Evolutionary conservation across 2,329 filamentous ascomycete species (phyloP).

Genomic region (Cordyceps tenuipes): DNA sequence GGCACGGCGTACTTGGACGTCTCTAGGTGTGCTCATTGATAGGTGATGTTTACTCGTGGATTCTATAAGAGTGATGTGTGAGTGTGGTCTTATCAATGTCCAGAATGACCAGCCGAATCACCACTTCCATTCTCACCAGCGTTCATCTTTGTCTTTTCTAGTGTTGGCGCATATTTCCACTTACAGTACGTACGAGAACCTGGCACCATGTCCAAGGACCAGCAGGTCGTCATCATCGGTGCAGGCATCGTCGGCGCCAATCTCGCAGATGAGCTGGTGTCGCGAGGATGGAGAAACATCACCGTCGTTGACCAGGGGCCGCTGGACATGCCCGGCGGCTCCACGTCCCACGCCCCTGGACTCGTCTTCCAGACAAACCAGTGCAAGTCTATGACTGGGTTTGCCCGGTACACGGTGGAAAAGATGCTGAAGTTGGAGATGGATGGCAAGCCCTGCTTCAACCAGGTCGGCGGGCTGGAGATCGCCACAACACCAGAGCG

Average conservation of each 20-base stretch:
- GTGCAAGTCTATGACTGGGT: conserved; percentile 47
- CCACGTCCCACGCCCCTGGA: conserved; percentile 57
- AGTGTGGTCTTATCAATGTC: background rate
- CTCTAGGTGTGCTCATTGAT: background rate
- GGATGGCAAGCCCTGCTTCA: conserved; percentile 40
- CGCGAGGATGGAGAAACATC: conserved; percentile 54
- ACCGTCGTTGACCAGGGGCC: conserved; percentile 59
- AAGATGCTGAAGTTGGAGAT: conserved; percentile 45
- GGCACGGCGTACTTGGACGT: background rate
- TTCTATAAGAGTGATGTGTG: conserved; percentile 3
- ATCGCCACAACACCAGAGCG: conserved; percentile 52
- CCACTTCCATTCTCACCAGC: background rate
- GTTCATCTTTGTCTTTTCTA: background rate
- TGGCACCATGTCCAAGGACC: conserved; percentile 24
- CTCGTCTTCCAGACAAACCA: conserved; percentile 56
- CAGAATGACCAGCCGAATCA: background rate
- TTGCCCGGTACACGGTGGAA: conserved; percentile 54
- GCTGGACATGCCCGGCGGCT: conserved; percentile 53
- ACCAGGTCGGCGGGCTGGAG: conserved; percentile 55
- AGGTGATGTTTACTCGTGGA: background rate
- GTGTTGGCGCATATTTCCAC: background rate
- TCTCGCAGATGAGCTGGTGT: conserved; percentile 54
- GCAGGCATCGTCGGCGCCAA: conserved; percentile 58
- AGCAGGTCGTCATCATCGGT: conserved; percentile 50
- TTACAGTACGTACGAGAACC: background rate